Base-by-base conservation (phyloP, 139 green algal genomes). In the Chlorella sp. region DNA sequence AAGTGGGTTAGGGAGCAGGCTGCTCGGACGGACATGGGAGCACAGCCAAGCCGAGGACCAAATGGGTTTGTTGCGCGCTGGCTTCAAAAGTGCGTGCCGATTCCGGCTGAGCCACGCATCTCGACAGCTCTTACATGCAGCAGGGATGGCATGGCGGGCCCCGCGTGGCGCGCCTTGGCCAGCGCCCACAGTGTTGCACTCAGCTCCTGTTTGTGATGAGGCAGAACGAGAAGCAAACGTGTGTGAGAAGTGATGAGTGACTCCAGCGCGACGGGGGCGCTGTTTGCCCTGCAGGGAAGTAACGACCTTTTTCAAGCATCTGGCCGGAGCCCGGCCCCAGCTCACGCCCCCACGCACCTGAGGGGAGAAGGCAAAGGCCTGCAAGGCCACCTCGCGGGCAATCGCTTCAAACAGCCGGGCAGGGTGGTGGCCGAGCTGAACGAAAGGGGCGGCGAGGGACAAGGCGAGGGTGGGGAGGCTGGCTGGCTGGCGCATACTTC, bases 111-210 rank as follows among this genome's bases (percentile, higher is more conserved):
- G n/a, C n/a, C n/a, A n/a, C n/a, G n/a, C n/a, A n/a, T n/a, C n/a
- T n/a, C n/a, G n/a, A n/a, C n/a, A n/a, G n/a, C n/a, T n/a, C 77
- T 76, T 44, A 76, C 79, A 0, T 67, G 26, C 80, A 78, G 36
- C 70, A 86, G 81, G 3, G 81, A 2, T 7, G 36, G 38, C 70
- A 75, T 36, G 40, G 34, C 40, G 69, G 30, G 68, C 40, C 36
- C 64, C 40, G 7, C 20, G 56, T 85, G 81, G 16, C 56, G 19
- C 17, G 48, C 30, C 73, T 64, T 76, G 11, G 73, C 82, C 73
- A 90, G 67, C 56, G 86, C 82, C 86, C 86, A 90, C 73, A 87
- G 81, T 40, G 70, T 67, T 38, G 76, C 75, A 64, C 58, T 64
- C 7, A 90, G 74, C 76, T 90, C 86, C 62, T 60, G 51, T 16